Percentiles rank a stretch among this genome's conserved stretches.
Evolutionary conservation across 495 filamentous ascomycete species (phyloP).

Genomic region (Penicillium argentinense): DNA sequence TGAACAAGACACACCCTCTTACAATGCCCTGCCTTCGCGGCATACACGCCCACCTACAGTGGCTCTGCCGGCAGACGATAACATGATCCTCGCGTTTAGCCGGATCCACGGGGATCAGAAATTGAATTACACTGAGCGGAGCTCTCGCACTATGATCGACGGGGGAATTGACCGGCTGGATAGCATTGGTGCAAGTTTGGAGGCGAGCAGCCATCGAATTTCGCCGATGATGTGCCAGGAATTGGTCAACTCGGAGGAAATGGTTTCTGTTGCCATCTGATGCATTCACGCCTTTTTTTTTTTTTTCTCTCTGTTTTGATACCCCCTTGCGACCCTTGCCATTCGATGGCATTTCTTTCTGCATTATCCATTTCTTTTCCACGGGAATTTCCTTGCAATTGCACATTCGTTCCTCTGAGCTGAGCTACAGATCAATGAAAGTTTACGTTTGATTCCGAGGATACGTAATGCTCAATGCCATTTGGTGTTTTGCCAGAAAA

Average conservation of each 20-base stretch:
- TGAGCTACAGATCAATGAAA: background rate
- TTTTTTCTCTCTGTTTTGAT: background rate
- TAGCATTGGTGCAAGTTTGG: constrained; percentile 47
- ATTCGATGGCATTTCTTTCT: no score
- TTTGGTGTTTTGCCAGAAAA: no score
- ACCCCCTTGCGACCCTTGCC: no score
- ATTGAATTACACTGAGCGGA: constrained; percentile 24
- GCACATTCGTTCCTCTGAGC: background rate
- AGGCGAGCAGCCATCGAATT: constrained; percentile 22
- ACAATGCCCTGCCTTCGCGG: background rate
- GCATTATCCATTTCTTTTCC: background rate
- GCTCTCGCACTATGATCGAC: constrained; percentile 39
- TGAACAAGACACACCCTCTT: background rate
- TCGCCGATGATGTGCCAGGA: constrained; percentile 29
- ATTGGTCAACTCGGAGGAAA: constrained; percentile 23
- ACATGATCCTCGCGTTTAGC: constrained; percentile 37
- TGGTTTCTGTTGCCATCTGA: background rate
- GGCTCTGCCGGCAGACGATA: constrained; percentile 35
- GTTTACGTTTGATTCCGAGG: no score
- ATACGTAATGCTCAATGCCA: no score
- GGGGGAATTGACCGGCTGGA: constrained; percentile 45
- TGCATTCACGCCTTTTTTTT: background rate
- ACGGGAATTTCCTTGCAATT: background rate
- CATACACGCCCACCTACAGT: constrained; percentile 17
- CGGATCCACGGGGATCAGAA: constrained; percentile 38